Base-by-base conservation (phyloP, 495 filamentous ascomycete species). In the Massariosphaeria phaeospora region DNA sequence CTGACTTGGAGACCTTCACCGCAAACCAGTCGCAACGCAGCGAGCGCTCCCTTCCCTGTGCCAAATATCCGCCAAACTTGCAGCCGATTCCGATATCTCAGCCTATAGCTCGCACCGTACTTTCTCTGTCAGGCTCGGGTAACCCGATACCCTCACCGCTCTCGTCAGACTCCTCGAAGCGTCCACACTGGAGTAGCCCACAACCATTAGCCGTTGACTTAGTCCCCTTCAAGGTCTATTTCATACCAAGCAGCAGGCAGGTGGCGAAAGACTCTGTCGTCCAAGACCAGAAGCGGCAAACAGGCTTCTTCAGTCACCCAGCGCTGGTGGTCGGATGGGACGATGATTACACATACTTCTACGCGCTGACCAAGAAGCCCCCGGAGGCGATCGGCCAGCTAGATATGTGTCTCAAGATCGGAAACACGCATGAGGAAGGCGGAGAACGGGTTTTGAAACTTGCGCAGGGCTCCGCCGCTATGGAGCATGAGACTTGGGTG, bases 141-240 rank as follows among this genome's bases (percentile, higher is more conserved):
- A n/a, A n/a, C n/a, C n/a, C n/a, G n/a, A n/a, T n/a, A n/a, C n/a
- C n/a, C n/a, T n/a, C n/a, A n/a, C n/a, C n/a, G n/a, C n/a, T n/a
- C n/a, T n/a, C n/a, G n/a, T n/a, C n/a, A n/a, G n/a, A n/a, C n/a
- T n/a, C n/a, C n/a, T n/a, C n/a, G n/a, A n/a, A n/a, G n/a, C n/a
- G n/a, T n/a, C n/a, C n/a, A n/a, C n/a, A n/a, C n/a, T n/a, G n/a
- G n/a, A n/a, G n/a, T n/a, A n/a, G n/a, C n/a, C n/a, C n/a, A n/a
- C n/a, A n/a, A n/a, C n/a, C n/a, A n/a, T n/a, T n/a, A n/a, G n/a
- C n/a, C n/a, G n/a, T n/a, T n/a, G n/a, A n/a, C n/a, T n/a, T n/a
- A n/a, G n/a, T n/a, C n/a, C n/a, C n/a, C n/a, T n/a, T n/a, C 2
- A 46, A 47, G 30, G 52, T 55, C 6, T 55, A 47, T 33, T 55